A percentile compares a stretch with the other conserved stretches of the same genome.
phyloP scores from a whole-genome alignment of 1,284 basidiomycete genomes.

The Cutaneotrichosporon cutaneum region DNA sequence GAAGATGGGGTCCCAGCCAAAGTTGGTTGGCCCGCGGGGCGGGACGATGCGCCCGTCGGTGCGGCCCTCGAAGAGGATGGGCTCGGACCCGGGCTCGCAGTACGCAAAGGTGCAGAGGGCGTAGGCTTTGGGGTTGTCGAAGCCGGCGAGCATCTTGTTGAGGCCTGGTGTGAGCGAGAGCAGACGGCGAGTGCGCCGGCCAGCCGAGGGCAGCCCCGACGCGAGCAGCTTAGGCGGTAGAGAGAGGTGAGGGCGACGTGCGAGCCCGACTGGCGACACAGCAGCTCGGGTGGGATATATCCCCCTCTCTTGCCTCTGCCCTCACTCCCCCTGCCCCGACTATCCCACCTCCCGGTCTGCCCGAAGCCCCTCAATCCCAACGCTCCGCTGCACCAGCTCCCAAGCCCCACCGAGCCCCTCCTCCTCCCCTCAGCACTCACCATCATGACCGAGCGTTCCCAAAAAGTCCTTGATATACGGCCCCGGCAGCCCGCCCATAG shows the following conservation, averaged over 20 bases:
- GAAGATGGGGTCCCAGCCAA: constrained; percentile 95
- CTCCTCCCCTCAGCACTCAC: constrained; percentile 42
- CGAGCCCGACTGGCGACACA: neutral
- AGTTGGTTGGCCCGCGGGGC: constrained; percentile 68
- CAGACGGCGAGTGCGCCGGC: neutral
- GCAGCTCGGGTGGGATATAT: neutral
- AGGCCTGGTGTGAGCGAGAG: constrained; percentile 60
- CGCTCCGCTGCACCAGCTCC: too few relatives aligned
- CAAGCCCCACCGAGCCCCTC: too few relatives aligned
- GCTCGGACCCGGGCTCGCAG: constrained; percentile 70
- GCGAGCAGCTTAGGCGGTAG: neutral
- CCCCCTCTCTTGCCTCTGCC: too few relatives aligned
- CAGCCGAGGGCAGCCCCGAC: neutral
- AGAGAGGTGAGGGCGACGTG: neutral
- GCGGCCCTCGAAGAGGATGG: constrained; percentile 82
- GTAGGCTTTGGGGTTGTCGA: constrained; percentile 74
- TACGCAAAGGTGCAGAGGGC: constrained; percentile 97
- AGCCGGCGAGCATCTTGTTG: constrained; percentile 81
- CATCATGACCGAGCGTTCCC: constrained; percentile 72
- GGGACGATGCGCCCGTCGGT: constrained; percentile 87
- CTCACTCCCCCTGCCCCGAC: too few relatives aligned
- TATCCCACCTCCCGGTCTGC: too few relatives aligned
- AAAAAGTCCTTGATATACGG: constrained; percentile 97
- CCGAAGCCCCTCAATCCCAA: too few relatives aligned
- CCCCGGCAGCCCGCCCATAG: constrained; percentile 85